Evolutionary conservation across 2,329 filamentous ascomycete genomes (phyloP), one percentile per base, ranked within the genome.

Genomic region (Tolypocladium album): DNA sequence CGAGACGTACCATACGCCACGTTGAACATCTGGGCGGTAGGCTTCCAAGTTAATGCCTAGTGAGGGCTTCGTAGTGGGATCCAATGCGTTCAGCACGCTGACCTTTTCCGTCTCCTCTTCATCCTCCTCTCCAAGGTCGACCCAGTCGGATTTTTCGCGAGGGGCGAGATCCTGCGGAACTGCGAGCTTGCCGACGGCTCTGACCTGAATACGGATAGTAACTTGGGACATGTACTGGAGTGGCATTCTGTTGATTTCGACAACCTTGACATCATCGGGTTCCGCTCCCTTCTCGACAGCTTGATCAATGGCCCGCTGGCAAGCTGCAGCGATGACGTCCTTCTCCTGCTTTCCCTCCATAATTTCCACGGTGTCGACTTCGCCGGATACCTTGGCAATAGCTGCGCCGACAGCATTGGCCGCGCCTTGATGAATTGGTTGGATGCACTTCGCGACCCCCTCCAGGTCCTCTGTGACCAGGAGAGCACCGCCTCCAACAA

Each of bases 381-480:
- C 76, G 0, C 80, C 81, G 3, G 78, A 77, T 0, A 83, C 78
- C 58, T 81, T 81, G 3, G 80, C 80, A 39, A 83, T 83, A 0
- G 83, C 83, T 0, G 83, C 83, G 7, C 83, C 83, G 2, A 86
- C 79, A 0, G 83, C 83, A 67, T 86, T 86, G 4, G 83, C 83
- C 0, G 80, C 81, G 60, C 80, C 81, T 38, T 81, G 74, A 57
- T 78, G 79, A 2, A 78, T 75, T 0, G 83, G 83, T 5, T 76
- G 72, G 9, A 81, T 78, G 60, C 79, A 77, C 62, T 79, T 72
- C 8, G 75, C 73, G 0, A 83, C 82, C 0, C 81, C 81, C 0
- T 74, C 70, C 8, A 85, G 72, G 0, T 72, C 65, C 6, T 79
- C 73, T 1, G 78, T 76, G 3, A 79, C 78, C 2, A 85, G 68